Evolutionary conservation across 129 eudicot species (phyloP), one percentile per base, ranked within the genome.

Genomic region (Flaveria bidentis): DNA sequence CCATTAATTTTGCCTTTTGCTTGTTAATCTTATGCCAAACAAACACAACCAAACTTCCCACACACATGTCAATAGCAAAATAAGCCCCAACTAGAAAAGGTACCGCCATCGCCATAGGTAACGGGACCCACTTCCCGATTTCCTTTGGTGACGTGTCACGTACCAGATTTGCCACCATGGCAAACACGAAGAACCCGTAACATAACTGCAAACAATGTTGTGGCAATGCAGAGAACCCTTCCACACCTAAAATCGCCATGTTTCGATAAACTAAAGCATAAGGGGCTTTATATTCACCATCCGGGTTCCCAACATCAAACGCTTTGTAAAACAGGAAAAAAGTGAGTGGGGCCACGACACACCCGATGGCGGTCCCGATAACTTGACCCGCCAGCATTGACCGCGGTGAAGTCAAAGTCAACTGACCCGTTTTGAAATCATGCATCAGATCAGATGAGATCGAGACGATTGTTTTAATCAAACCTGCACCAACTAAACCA

Each of bases 61-160:
- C 53, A 51, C 96, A 90, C 98, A 93, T 90, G 64, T 93, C 98
- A 2, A 93, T 88, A 3, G 96, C 98, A 80, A 93, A 93, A 72
- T 86, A 84, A 2, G 94, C 98, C 47, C 98, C 96, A 23, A 93
- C 98, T 9, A 93, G 86, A 77, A 93, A 93, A 0, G 98, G 98
- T 45, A 93, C 96, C 1, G 96, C 98, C 98, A 92, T 92, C 8
- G 98, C 98, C 98, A 93, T 93, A 5, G 98, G 98, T 50, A 93
- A 85, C 8, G 98, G 98, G 25, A 93, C 74, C 92, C 89, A 90
- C 51, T 71, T 77, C 75, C 92, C 92, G 3, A 83, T 15, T 63
- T 47, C 68, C 66, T 15, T 52, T 0, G 91, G 80, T 39, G 72
- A 58, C 42, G 80, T 44, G 58, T 93, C 98, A 30, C 98, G 84